phyloP scores from a whole-genome alignment of 257 asterid species.

The Leptodermis oblonga region DNA sequence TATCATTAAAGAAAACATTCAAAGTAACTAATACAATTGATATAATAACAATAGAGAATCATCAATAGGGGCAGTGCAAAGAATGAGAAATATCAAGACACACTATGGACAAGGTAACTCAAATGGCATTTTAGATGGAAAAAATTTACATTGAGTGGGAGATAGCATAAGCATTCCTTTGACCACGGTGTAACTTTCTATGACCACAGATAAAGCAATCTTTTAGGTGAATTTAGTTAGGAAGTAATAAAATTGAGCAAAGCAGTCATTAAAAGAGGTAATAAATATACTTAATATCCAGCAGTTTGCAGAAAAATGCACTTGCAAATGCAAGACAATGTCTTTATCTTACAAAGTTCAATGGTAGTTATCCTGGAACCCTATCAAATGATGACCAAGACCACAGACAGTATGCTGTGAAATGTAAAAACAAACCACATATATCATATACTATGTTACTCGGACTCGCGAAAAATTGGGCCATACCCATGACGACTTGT shows the following conservation, averaged over 20 bases:
- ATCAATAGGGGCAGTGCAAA: neutral
- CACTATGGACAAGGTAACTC: neutral
- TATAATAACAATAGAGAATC: neutral
- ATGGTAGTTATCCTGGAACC: neutral
- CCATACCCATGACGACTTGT: too few species aligned
- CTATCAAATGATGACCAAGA: neutral
- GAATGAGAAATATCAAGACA: neutral
- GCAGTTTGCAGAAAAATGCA: neutral
- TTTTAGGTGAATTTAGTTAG: neutral
- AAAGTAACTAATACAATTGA: conserved; percentile 4
- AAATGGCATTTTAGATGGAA: neutral
- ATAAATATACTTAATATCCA: neutral
- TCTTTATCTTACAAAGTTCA: neutral
- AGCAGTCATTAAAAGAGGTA: neutral
- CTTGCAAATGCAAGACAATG: conserved; percentile 2
- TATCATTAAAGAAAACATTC: conserved; percentile 22
- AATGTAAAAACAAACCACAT: conserved; percentile 1
- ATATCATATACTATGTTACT: too few species aligned
- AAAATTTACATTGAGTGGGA: neutral
- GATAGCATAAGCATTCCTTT: neutral
- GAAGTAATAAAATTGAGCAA: neutral
- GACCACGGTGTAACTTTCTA: neutral
- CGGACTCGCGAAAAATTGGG: too few species aligned
- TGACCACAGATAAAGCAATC: neutral
- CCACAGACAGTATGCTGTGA: neutral